A percentile compares a stretch with the other conserved stretches of the same genome.
phyloP scores from a whole-genome alignment of 495 filamentous ascomycete genomes.

The Glonium stellatum region DNA sequence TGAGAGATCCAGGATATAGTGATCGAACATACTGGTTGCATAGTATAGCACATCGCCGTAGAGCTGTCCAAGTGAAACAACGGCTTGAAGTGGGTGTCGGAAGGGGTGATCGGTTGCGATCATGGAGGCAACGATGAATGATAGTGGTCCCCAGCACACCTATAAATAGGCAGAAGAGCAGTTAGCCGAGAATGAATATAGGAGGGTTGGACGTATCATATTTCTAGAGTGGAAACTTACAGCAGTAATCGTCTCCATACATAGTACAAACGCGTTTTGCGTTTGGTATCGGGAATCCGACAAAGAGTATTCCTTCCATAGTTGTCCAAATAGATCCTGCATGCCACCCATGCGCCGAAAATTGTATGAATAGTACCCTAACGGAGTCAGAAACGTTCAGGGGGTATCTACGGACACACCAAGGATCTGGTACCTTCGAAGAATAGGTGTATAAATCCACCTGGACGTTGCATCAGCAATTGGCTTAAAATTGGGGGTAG shows the following conservation, averaged over 20 bases:
- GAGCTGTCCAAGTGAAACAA: slow-evolving; percentile 71
- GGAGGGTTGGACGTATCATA: neutral
- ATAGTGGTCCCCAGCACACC: slow-evolving; percentile 76
- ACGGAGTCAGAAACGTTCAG: neutral
- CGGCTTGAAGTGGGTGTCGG: slow-evolving; percentile 63
- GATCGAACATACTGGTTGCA: slow-evolving; percentile 66
- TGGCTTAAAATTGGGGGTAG: neutral
- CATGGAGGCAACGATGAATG: slow-evolving; percentile 55
- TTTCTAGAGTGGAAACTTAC: slow-evolving; percentile 42
- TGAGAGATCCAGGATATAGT: slow-evolving; percentile 47
- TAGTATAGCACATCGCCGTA: slow-evolving; percentile 86
- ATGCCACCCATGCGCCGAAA: slow-evolving; percentile 51
- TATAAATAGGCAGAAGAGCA: slow-evolving; percentile 22
- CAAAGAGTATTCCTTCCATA: slow-evolving; percentile 85
- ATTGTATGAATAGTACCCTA: slow-evolving; percentile 70
- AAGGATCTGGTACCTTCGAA: slow-evolving; percentile 54
- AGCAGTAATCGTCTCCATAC: slow-evolving; percentile 75
- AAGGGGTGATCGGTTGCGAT: slow-evolving; percentile 53
- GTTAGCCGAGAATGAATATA: neutral
- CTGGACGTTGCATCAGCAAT: slow-evolving; percentile 35
- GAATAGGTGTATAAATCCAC: slow-evolving; percentile 62
- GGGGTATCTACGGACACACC: neutral
- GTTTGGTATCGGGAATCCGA: slow-evolving; percentile 80
- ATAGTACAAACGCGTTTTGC: slow-evolving; percentile 70
- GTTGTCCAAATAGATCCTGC: slow-evolving; percentile 63